Evolutionary conservation across 2,329 filamentous ascomycete genomes (phyloP).

Genomic region (Xylaria hypoxylon): DNA sequence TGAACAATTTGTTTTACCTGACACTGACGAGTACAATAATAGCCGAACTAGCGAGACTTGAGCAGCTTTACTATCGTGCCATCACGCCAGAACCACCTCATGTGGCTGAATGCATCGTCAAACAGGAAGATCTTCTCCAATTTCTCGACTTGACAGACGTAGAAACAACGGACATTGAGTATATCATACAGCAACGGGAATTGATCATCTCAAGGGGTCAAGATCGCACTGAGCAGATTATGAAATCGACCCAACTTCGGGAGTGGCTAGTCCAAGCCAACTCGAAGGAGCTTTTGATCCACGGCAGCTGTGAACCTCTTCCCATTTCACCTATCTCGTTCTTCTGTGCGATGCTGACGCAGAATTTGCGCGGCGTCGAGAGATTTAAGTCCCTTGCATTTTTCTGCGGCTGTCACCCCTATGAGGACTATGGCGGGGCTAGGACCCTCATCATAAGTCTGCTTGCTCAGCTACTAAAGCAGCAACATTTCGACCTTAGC

Average conservation of each 20-base stretch:
- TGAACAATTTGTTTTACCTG: accelerated
- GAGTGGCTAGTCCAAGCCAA: conserved; percentile 25
- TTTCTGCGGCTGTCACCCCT: conserved; percentile 27
- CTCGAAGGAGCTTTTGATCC: conserved; percentile 26
- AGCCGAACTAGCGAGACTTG: conserved; percentile 20
- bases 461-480: conserved; percentile 18
- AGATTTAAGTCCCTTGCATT: conserved; percentile 24
- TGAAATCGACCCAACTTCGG: conserved; percentile 20
- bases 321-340: conserved; percentile 23
- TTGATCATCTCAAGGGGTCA: conserved; percentile 19
- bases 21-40: background rate
- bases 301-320: conserved; percentile 20
- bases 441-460: conserved; percentile 28
- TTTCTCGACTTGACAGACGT: conserved; percentile 17
- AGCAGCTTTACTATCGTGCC: conserved; percentile 23
- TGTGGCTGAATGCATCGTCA: background rate
- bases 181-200: conserved; percentile 23
- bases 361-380: conserved; percentile 15
- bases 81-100: conserved; percentile 17
- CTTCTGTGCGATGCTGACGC: conserved; percentile 18
- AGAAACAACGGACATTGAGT: conserved; percentile 13
- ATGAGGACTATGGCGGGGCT: conserved; percentile 20
- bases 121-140: conserved; percentile 9
- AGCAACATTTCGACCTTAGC: conserved; percentile 24
- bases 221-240: conserved; percentile 24